Evolutionary conservation across 2,329 filamentous ascomycete species (phyloP).

Genomic region (Cladosporium halotolerans): DNA sequence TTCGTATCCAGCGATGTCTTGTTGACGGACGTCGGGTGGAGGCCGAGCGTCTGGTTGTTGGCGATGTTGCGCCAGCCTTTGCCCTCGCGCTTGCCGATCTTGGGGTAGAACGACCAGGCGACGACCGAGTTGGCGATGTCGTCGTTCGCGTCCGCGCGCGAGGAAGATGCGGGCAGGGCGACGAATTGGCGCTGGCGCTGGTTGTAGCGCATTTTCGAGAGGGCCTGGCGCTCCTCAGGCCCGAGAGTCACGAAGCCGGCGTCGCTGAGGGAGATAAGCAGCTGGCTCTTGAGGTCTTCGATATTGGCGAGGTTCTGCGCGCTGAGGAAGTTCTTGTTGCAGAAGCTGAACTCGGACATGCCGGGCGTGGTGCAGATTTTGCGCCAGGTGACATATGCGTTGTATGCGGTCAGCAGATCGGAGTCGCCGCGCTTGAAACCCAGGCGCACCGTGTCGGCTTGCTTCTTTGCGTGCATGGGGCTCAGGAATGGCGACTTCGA

Average conservation of each 20-base stretch:
- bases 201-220: constrained; percentile 64
- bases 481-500: constrained; percentile 91
- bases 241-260: constrained; percentile 75
- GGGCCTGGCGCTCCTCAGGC: constrained; percentile 60
- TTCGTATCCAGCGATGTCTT: constrained; percentile 46
- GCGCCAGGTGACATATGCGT: constrained; percentile 87
- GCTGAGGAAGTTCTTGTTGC: constrained; percentile 87
- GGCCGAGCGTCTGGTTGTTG: constrained; percentile 83
- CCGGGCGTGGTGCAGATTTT: constrained; percentile 65
- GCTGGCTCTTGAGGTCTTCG: constrained; percentile 89
- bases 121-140: constrained; percentile 73
- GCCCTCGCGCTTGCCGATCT: constrained; percentile 74
- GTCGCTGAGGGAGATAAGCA: constrained; percentile 77
- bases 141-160: constrained; percentile 74
- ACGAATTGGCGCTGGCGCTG: constrained; percentile 68
- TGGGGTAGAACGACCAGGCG: constrained; percentile 93
- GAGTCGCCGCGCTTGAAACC: constrained; percentile 82
- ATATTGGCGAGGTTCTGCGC: constrained; percentile 86
- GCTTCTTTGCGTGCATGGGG: constrained; percentile 73
- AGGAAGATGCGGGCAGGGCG: constrained; percentile 68
- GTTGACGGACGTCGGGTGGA: constrained; percentile 87
- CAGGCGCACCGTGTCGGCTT: constrained; percentile 72
- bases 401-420: constrained; percentile 86
- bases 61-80: constrained; percentile 86
- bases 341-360: constrained; percentile 79